Evolutionary conservation across 148 eudicot genomes (phyloP), one percentile per base, ranked within the genome.

Genomic region (Gaultheria prostrata): DNA sequence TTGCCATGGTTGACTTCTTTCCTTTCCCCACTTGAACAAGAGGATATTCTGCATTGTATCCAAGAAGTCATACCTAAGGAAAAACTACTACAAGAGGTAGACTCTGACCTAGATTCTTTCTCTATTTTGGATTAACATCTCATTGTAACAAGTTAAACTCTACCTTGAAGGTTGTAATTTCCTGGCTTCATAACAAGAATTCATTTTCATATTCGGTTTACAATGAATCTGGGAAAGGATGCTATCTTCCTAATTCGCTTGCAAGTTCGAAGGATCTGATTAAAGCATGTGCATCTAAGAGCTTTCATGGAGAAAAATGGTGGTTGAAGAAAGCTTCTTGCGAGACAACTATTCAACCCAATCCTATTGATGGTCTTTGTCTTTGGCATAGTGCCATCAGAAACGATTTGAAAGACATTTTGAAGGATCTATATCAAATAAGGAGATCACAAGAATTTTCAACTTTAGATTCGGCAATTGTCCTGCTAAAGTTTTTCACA

Each of bases 1-100:
- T 90, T 94, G 63, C 95, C 95, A 69, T 97, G 99, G 99, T 80
- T 95, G 86, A 83, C 88, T 45, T 81, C 83, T 82, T 89, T 84
- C 85, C 92, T 97, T 81, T 90, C 95, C 81, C 78, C 87, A 87
- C 90, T 91, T 65, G 98, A 95, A 85, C 91, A 85, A 78, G 76
- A 83, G 61, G 93, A 92, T 71, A 70, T 95, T 80, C 80, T 85
- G 85, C 77, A 70, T 59, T 92, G 90, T 87, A 80, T 97, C 43
- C 85, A 79, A 74, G 90, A 85, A 86, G 86, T 97, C 57, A 86
- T 97, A 80, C 94, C 95, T 39, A 79, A 89, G 54, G 97, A 94
- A 75, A 85, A 74, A 75, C 85, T 85, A 35, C 83, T 94, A 67
- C 93, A 92, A 86, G 89, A 91, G 92, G 94, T 93, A 87, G 80